phyloP scores from a whole-genome alignment of 148 eudicot species.

The Hydrangea macrophylla region DNA sequence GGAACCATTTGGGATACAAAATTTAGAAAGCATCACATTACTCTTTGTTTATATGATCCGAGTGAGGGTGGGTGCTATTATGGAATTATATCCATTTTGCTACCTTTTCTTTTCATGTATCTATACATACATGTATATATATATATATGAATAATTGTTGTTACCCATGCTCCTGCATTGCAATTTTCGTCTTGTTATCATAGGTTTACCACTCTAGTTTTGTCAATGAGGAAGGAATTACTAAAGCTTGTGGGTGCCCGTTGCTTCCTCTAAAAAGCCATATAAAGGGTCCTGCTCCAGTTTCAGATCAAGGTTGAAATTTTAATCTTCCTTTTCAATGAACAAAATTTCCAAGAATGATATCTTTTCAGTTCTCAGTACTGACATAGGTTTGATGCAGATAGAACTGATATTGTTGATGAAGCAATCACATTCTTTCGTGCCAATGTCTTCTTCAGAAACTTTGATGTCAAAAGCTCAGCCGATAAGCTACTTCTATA shows the following conservation, averaged over 20 bases:
- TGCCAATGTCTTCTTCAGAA: constrained; percentile 95
- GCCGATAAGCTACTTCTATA: constrained; percentile 96
- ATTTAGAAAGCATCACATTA: too few relatives aligned
- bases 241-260: constrained; percentile 97
- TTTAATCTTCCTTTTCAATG: not conserved
- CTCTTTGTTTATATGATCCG: too few relatives aligned
- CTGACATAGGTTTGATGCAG: constrained; percentile 39
- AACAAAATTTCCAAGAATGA: not conserved
- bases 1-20: too few relatives aligned
- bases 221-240: constrained; percentile 72
- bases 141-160: too few relatives aligned
- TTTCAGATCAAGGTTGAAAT: constrained; percentile 70
- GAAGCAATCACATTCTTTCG: constrained; percentile 98
- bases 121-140: too few relatives aligned
- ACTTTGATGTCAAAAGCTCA: constrained; percentile 84
- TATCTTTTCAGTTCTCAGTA: not conserved
- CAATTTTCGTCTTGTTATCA: constrained; percentile 8
- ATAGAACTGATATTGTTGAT: constrained; percentile 79
- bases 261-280: constrained; percentile 93
- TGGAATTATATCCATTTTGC: too few relatives aligned
- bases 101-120: too few relatives aligned
- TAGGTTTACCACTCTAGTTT: constrained; percentile 98
- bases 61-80: too few relatives aligned
- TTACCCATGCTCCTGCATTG: not conserved
- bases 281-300: constrained; percentile 97